phyloP scores from a whole-genome alignment of 306 rosid species.

The Cicer bijugum region DNA sequence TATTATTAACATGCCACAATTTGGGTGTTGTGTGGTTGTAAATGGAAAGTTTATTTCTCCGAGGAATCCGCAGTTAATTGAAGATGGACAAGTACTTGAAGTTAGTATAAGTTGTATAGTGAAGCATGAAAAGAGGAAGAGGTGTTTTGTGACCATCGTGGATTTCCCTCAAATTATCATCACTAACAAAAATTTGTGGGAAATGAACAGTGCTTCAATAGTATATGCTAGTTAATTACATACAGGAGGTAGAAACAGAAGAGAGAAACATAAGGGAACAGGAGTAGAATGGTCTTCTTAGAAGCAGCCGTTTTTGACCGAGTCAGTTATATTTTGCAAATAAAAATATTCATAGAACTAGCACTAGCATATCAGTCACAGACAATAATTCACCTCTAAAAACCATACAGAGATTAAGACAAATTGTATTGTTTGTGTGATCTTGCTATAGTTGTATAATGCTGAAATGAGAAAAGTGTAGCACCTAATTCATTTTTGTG shows the following conservation, averaged over 20 bases:
- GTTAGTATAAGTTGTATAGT: not conserved
- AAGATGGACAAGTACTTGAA: not conserved
- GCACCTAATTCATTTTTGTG: too few relatives aligned
- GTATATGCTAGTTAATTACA: not conserved
- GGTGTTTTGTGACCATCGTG: not conserved
- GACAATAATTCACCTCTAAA: too few relatives aligned
- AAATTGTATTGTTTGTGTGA: too few relatives aligned
- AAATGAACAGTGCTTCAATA: not conserved
- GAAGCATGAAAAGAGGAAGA: not conserved
- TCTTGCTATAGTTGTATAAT: too few relatives aligned
- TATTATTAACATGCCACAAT: slow-evolving; percentile 17
- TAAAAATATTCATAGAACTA: too few relatives aligned
- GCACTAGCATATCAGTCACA: too few relatives aligned
- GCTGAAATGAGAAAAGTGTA: too few relatives aligned
- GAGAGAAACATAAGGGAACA: not conserved
- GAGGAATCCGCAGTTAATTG: slow-evolving; percentile 41
- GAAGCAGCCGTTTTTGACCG: not conserved
- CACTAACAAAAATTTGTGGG: not conserved
- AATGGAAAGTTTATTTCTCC: slow-evolving; percentile 33
- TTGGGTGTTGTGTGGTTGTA: not conserved
- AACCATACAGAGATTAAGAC: too few relatives aligned
- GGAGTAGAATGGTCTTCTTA: not conserved
- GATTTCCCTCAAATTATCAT: not conserved
- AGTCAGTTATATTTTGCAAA: too few relatives aligned
- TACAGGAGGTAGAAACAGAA: not conserved